phyloP scores from a whole-genome alignment of 495 filamentous ascomycete genomes.

The Lentithecium fluviatile region DNA sequence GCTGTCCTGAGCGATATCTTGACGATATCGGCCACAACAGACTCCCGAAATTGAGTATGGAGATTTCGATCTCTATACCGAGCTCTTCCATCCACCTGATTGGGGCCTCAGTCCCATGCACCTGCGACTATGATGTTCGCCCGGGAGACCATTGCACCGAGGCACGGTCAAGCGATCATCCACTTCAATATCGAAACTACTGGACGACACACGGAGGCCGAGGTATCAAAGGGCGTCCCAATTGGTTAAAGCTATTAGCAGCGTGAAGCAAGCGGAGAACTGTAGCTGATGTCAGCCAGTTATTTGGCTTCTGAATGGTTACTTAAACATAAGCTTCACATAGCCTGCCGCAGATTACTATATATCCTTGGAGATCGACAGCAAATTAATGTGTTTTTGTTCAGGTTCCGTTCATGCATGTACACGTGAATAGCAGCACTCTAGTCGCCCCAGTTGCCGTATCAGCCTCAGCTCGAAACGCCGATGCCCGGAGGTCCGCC shows the following conservation, averaged over 20 bases:
- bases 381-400: background rate
- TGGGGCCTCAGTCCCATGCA: no score
- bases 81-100: background rate
- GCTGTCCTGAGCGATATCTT: conserved; percentile 23
- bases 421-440: conserved; percentile 6
- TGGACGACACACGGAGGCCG: background rate
- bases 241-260: background rate
- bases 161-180: no score
- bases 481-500: conserved; percentile 9
- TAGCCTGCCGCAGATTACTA: conserved; percentile 12
- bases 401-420: background rate
- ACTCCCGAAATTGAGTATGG: background rate
- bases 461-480: conserved; percentile 7
- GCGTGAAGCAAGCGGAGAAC: background rate
- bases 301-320: conserved; percentile 4
- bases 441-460: background rate
- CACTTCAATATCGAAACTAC: no score
- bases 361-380: conserved; percentile 24
- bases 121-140: no score
- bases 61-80: background rate
- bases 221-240: background rate
- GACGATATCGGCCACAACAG: conserved; percentile 21
- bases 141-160: no score
- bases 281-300: conserved; percentile 20
- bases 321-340: conserved; percentile 8